A percentile compares a stretch with the other conserved stretches of the same genome.
Conservation (phyloP, 2,329 filamentous ascomycete species). For the Colletotrichum navitas region DNA sequence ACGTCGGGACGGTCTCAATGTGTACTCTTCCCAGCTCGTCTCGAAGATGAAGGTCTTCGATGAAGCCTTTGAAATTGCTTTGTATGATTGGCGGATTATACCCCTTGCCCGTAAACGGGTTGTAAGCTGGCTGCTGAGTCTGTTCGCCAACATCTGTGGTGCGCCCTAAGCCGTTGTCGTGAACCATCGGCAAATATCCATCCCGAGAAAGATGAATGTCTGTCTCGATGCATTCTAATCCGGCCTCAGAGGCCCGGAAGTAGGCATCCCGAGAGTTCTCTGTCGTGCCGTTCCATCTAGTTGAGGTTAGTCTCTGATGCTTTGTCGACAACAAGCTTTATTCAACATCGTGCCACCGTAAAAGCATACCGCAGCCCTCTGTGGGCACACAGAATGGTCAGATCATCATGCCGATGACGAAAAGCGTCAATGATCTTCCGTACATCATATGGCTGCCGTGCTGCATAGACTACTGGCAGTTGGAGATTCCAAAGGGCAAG, state of each 20-base stretch:
- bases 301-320: not conserved
- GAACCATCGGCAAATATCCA: conserved; percentile 16
- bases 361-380: not conserved
- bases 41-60: conserved; percentile 14
- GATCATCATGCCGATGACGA: conserved; percentile 10
- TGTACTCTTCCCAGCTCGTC: conserved; percentile 23
- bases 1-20: conserved; percentile 6
- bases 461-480: not conserved
- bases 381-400: conserved; percentile 15
- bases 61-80: conserved; percentile 11
- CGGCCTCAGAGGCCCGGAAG: conserved; percentile 10
- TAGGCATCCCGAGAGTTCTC: conserved; percentile 16
- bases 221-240: conserved; percentile 19
- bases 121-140: conserved; percentile 13
- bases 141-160: conserved; percentile 4
- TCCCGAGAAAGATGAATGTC: conserved; percentile 20
- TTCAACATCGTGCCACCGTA: too few relatives aligned
- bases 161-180: conserved; percentile 9
- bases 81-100: conserved; percentile 4
- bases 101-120: conserved; percentile 12
- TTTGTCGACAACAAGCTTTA: too few relatives aligned
- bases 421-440: conserved; percentile 18
- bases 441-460: conserved; percentile 20
- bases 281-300: conserved; percentile 12
- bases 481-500: not conserved